phyloP scores from a whole-genome alignment of 2,329 filamentous ascomycete species.

The Talaromyces sp. region DNA sequence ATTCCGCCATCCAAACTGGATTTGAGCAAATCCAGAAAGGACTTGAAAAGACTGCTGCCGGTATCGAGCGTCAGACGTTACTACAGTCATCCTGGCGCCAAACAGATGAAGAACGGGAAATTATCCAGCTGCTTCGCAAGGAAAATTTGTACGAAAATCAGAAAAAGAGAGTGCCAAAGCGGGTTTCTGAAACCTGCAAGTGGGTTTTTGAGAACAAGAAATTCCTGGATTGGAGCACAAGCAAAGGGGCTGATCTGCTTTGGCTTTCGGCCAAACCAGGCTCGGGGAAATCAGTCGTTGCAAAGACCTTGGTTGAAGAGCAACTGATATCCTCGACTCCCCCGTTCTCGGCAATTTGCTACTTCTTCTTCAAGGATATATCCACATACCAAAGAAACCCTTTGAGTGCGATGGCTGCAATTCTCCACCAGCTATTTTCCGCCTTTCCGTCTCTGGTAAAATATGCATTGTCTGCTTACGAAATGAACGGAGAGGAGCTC shows the following conservation, averaged over 20 bases:
- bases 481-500: too few species aligned
- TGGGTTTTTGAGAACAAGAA: constrained; percentile 1
- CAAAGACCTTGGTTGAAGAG: constrained; percentile 29
- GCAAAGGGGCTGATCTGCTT: neutral
- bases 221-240: constrained; percentile 1
- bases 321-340: constrained; percentile 14
- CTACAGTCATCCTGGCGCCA: neutral
- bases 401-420: constrained; percentile 22
- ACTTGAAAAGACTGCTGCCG: too few species aligned
- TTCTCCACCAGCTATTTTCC: constrained; percentile 30
- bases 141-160: neutral
- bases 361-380: constrained; percentile 42
- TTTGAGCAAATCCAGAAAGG: too few species aligned
- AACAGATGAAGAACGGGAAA: constrained; percentile 1
- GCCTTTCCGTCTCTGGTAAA: too few species aligned
- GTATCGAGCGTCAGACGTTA: too few species aligned
- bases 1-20: too few species aligned
- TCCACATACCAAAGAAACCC: constrained; percentile 4
- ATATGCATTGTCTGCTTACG: too few species aligned
- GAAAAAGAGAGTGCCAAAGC: neutral
- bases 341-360: constrained; percentile 26
- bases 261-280: constrained; percentile 32
- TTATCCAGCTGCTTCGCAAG: neutral
- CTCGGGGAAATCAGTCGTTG: constrained; percentile 40
- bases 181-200: neutral